Base-by-base conservation (phyloP, 805 yeast genomes). In the Zygosaccharomyces bisporus region DNA sequence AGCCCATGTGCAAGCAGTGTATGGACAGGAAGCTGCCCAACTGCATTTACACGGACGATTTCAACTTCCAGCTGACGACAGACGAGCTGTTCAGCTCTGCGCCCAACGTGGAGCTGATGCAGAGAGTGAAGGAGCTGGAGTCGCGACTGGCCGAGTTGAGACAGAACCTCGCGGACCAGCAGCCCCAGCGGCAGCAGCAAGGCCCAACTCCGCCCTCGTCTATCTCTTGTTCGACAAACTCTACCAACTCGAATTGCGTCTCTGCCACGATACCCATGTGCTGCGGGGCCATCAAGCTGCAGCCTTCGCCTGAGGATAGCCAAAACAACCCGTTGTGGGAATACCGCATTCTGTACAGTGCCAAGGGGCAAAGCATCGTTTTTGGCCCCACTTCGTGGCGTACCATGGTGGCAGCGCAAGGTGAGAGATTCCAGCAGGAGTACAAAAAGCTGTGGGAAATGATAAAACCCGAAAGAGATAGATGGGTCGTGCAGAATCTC, bases 1-100 rank as follows among this genome's bases (percentile, higher is more conserved):
- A 65, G 46, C 71, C 74, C n/a, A 55, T 54, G 45, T 70, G 75
- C 47, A 61, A 66, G 7, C 70, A 70, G 37, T 76, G 81, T 52
- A 39, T 56, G 8, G 47, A 60, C 6, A 71, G 72, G 49, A 49
- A 54, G 5, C 45, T 60, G 21, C 56, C 60, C 3, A 51, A 53
- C 16, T 61, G 66, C 46, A 34, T 60, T 1, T 61, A 61, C 46
- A 47, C 54, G 1, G 58, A 56, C 9, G 50, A 41, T 3, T 55
- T 44, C 46, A 57, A 52, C 33, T 54, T 43, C 41, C 52, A 53
- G 12, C 33, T 60, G 14, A 39, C 52, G 2, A 39, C 56, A 2
- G 55, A 52, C 24, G 62, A 56, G 27, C 31, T 60, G 10, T 56
- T 56, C 23, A 44, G 47, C 19, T 42, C 52, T 16, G 33, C 56